Evolutionary conservation across 371 early-diverging fungal genomes (phyloP).

Genomic region (Mortierella sp.): DNA sequence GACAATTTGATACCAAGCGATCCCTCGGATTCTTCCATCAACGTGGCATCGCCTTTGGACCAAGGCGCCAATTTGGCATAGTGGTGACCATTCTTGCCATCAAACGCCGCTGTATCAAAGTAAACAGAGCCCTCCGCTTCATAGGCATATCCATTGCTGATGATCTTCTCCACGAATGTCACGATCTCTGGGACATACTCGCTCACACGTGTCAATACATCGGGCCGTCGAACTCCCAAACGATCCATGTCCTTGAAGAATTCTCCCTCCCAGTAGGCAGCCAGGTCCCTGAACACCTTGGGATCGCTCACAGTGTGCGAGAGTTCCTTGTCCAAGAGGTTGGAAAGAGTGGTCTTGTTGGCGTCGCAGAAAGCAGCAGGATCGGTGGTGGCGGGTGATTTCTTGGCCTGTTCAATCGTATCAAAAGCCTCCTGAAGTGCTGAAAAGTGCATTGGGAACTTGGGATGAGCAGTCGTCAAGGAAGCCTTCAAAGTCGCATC

Average conservation of each 20-base stretch:
- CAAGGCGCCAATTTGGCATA: conserved; percentile 94
- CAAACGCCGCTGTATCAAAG: conserved; percentile 96
- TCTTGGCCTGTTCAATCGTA: conserved; percentile 64
- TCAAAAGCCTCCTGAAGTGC: conserved; percentile 61
- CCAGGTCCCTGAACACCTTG: conserved; percentile 88
- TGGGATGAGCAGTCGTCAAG: conserved; percentile 59
- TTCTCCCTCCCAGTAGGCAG: conserved; percentile 96
- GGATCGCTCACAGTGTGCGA: conserved; percentile 82
- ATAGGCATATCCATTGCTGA: conserved; percentile 95
- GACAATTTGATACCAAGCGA: conserved; percentile 76
- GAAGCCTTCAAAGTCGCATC: conserved; percentile 62
- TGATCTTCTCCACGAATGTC: conserved; percentile 90
- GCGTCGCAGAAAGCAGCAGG: conserved; percentile 56
- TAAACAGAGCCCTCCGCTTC: conserved; percentile 97
- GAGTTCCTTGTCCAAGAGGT: conserved; percentile 48
- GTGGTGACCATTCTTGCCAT: conserved; percentile 81
- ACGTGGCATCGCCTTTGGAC: conserved; percentile 82
- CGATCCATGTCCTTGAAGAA: conserved; percentile 97
- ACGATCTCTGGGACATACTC: conserved; percentile 98
- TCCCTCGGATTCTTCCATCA: conserved; percentile 94
- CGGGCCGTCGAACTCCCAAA: conserved; percentile 92
- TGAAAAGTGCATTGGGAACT: conserved; percentile 80
- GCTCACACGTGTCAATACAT: conserved; percentile 96
- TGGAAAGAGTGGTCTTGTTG: conserved; percentile 53
- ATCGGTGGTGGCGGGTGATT: conserved; percentile 33